A percentile compares a stretch with the other conserved stretches of the same genome.
Conservation (phyloP, 2,329 filamentous ascomycete genomes). For the Colletotrichum theobromicola region DNA sequence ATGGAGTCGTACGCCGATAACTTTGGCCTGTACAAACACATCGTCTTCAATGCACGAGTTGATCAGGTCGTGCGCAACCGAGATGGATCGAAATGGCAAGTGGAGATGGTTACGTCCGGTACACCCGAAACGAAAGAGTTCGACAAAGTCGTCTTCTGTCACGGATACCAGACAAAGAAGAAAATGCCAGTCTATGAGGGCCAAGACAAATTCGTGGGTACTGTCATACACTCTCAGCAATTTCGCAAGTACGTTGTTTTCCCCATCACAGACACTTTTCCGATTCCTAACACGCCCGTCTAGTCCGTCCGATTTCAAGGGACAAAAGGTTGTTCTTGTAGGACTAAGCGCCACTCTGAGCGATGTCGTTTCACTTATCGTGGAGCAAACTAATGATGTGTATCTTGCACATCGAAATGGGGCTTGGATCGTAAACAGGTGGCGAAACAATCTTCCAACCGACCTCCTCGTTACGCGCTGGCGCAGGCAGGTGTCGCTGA, state of each 20-base stretch:
- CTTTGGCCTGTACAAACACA: constrained; percentile 39
- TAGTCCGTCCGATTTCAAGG: constrained; percentile 38
- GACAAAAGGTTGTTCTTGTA: constrained; percentile 47
- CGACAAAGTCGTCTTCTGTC: constrained; percentile 42
- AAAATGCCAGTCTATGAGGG: constrained; percentile 39
- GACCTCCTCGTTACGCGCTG: constrained; percentile 39
- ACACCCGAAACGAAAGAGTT: constrained; percentile 29
- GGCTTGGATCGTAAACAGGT: constrained; percentile 35
- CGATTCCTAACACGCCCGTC: background rate
- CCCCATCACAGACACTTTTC: background rate
- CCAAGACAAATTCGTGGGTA: constrained; percentile 40
- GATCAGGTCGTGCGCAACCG: constrained; percentile 30
- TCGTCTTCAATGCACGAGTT: constrained; percentile 37
- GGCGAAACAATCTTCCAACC: constrained; percentile 35
- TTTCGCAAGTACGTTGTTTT: constrained; percentile 33
- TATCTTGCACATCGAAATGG: constrained; percentile 48
- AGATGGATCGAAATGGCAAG: constrained; percentile 34
- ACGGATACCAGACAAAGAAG: constrained; percentile 38
- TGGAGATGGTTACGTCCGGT: constrained; percentile 33
- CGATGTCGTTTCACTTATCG: constrained; percentile 39
- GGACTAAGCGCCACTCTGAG: constrained; percentile 45
- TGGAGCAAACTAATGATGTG: constrained; percentile 38
- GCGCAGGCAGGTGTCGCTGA: constrained; percentile 32
- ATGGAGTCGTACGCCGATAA: constrained; percentile 44
- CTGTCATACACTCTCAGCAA: constrained; percentile 41